Conservation (phyloP, 192 early-diverging fungal genomes). For the Coemansia sp. region DNA sequence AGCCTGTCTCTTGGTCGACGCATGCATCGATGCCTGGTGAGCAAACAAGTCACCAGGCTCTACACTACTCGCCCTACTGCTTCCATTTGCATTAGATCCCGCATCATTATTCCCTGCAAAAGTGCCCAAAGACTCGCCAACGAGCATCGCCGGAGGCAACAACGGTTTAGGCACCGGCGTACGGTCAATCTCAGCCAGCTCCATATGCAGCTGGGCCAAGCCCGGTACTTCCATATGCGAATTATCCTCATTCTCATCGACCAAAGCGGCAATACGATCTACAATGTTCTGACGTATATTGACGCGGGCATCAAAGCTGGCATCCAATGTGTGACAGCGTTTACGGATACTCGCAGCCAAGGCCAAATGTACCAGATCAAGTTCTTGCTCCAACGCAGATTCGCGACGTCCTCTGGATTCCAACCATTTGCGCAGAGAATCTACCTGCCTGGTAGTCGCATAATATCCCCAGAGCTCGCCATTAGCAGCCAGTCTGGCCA, state of each 20-base stretch:
- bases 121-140: slow-evolving; percentile 9
- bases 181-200: slow-evolving; percentile 27
- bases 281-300: slow-evolving; percentile 26
- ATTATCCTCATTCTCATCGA: slow-evolving; percentile 3
- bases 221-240: too few relatives aligned
- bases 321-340: slow-evolving; percentile 52
- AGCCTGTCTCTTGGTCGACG: slow-evolving; percentile 7
- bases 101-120: not conserved
- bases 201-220: slow-evolving; percentile 13
- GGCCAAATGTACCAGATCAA: slow-evolving; percentile 54
- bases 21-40: slow-evolving; percentile 9
- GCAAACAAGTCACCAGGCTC: slow-evolving; percentile 27
- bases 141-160: slow-evolving; percentile 27
- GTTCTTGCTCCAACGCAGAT: slow-evolving; percentile 57
- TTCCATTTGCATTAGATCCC: slow-evolving; percentile 9
- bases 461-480: slow-evolving; percentile 58
- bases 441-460: slow-evolving; percentile 59
- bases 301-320: slow-evolving; percentile 20
- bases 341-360: slow-evolving; percentile 60
- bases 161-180: slow-evolving; percentile 18
- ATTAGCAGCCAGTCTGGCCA: not conserved
- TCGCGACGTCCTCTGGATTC: slow-evolving; percentile 79
- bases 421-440: slow-evolving; percentile 70
- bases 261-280: slow-evolving; percentile 21
- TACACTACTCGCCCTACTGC: slow-evolving; percentile 38